These are phyloP conservation scores for Kazachstania sp. DNA, from an alignment of 1,139 yeast genomes.

Conservation along the genomic window DNA sequence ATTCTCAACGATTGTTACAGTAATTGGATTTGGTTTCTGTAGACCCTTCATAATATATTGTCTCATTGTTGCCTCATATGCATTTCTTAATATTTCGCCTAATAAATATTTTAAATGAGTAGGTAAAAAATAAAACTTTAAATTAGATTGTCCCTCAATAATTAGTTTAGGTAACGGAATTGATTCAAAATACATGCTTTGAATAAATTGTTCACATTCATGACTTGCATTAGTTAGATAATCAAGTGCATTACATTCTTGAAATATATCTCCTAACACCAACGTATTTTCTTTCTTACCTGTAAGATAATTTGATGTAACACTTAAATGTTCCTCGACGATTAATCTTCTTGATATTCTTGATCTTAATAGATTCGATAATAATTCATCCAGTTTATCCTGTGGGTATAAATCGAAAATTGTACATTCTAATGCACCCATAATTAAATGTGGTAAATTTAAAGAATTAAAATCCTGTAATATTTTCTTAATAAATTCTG, in stretches of 20 bases:
- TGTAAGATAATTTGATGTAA: conserved; percentile 53
- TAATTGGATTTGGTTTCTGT: conserved; percentile 44
- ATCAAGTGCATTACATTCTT: conserved; percentile 66
- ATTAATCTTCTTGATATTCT: conserved; percentile 84
- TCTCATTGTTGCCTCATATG: conserved; percentile 68
- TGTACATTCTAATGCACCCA: conserved; percentile 85
- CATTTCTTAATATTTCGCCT: conserved; percentile 79
- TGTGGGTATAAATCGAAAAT: conserved; percentile 56
- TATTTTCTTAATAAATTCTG: conserved; percentile 51
- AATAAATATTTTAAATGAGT: conserved; percentile 79
- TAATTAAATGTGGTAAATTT: conserved; percentile 78
- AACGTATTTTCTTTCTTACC: conserved; percentile 33
- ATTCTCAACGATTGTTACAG: conserved; percentile 60
- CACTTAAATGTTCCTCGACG: conserved; percentile 80
- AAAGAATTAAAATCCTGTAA: conserved; percentile 67
- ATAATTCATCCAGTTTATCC: conserved; percentile 55
- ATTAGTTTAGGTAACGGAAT: conserved; percentile 65
- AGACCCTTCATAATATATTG: conserved; percentile 33
- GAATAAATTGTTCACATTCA: conserved; percentile 45
- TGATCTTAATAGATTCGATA: conserved; percentile 71
- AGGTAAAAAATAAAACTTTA: conserved; percentile 72
- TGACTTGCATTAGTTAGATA: conserved; percentile 39
- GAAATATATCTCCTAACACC: conserved; percentile 80
- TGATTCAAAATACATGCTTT: conserved; percentile 42
- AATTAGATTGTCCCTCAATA: conserved; percentile 54